phyloP scores from a whole-genome alignment of 345 rosid genomes.

The Citrus cavaleriei region DNA sequence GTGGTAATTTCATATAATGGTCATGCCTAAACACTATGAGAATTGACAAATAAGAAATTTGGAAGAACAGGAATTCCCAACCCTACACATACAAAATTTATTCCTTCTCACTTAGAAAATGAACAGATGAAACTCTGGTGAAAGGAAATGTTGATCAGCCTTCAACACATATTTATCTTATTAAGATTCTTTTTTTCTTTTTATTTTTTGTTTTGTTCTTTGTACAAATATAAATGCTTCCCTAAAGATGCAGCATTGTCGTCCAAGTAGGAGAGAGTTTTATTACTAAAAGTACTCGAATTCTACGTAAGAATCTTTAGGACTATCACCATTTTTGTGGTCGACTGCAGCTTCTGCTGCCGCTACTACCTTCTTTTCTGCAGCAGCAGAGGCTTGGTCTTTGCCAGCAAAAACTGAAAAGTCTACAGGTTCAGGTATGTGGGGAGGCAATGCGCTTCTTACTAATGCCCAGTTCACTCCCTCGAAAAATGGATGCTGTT shows the following conservation, averaged over 20 bases:
- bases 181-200: not conserved
- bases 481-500: conserved; percentile 85
- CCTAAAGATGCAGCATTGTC: not conserved
- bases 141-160: not conserved
- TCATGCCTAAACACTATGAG: not conserved
- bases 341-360: conserved; percentile 18
- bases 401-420: conserved; percentile 51
- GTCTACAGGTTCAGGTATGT: conserved; percentile 74
- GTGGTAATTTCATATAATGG: not conserved
- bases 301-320: conserved; percentile 40
- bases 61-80: not conserved
- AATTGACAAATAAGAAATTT: not conserved
- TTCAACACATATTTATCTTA: not conserved
- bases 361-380: conserved; percentile 13
- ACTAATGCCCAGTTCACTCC: conserved; percentile 93
- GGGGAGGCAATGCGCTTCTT: conserved; percentile 79
- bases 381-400: conserved; percentile 33
- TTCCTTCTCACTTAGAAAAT: not conserved
- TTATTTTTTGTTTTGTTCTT: not conserved
- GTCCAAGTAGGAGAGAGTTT: not conserved
- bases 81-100: not conserved
- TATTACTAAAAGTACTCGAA: conserved; percentile 56
- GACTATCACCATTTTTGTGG: conserved; percentile 12
- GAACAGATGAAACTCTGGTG: not conserved
- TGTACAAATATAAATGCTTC: conserved; percentile 10